phyloP scores from a whole-genome alignment of 1,139 yeast genomes.

The Entelexis paramagnoliae region DNA sequence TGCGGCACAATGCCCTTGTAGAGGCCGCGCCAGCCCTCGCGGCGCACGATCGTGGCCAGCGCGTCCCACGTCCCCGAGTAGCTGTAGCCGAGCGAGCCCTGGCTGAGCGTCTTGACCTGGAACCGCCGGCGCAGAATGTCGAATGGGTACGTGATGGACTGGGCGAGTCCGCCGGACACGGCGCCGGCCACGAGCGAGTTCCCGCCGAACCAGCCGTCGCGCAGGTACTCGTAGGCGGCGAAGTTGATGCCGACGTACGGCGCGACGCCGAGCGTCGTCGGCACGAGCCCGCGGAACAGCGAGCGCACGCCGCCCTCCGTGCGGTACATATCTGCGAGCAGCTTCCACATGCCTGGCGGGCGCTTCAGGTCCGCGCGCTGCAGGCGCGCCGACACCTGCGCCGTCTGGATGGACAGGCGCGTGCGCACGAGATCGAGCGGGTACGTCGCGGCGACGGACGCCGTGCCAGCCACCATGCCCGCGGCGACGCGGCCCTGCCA shows the following conservation, averaged over 20 bases:
- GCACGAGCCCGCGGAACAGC: conserved; percentile 72
- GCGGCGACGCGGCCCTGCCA: conserved; percentile 45
- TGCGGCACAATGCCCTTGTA: conserved; percentile 86
- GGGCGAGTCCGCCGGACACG: conserved; percentile 75
- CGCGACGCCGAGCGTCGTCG: conserved; percentile 88
- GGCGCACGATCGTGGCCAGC: conserved; percentile 44
- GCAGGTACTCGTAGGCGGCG: conserved; percentile 72
- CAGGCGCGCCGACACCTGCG: conserved; percentile 42
- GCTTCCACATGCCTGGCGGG: conserved; percentile 59
- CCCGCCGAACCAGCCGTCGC: conserved; percentile 38
- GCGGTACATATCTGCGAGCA: conserved; percentile 48
- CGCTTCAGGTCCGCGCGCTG: conserved; percentile 34
- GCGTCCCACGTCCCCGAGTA: conserved; percentile 49
- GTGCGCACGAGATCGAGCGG: conserved; percentile 90
- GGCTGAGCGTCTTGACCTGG: conserved; percentile 81
- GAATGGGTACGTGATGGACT: conserved; percentile 75
- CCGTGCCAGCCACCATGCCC: conserved; percentile 74
- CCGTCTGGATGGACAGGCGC: conserved; percentile 79
- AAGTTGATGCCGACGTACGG: conserved; percentile 93
- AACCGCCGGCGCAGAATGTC: conserved; percentile 81
- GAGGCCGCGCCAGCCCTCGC: conserved; percentile 72
- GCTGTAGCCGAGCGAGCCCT: conserved; percentile 59
- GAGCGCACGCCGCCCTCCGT: conserved; percentile 77
- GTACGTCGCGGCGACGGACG: conserved; percentile 74
- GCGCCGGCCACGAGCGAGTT: conserved; percentile 76